Conservation (phyloP, 805 yeast species). For the Priceomyces castillae region DNA sequence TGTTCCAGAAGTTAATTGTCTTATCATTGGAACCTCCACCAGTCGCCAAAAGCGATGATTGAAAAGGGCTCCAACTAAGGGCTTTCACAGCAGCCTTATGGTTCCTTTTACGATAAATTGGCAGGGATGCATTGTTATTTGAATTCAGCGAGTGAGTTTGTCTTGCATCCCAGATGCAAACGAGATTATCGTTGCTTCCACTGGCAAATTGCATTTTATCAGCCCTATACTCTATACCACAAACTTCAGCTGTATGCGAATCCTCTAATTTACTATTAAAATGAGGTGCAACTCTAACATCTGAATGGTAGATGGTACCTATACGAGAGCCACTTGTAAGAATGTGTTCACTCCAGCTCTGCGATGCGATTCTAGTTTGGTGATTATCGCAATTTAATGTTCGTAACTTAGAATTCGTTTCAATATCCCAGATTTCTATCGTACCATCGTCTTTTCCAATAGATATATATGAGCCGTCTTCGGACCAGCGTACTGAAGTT, state of each 20-base stretch:
- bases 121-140: constrained; percentile 38
- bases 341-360: constrained; percentile 79
- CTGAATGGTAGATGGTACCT: constrained; percentile 84
- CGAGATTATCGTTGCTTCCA: constrained; percentile 93
- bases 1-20: constrained; percentile 91
- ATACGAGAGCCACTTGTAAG: constrained; percentile 84
- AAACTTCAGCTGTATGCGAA: constrained; percentile 80
- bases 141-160: constrained; percentile 14
- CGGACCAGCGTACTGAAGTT: constrained; percentile 84
- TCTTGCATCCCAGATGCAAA: constrained; percentile 90
- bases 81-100: constrained; percentile 97
- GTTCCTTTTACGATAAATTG: constrained; percentile 70
- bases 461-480: constrained; percentile 81
- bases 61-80: constrained; percentile 90
- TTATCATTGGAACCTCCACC: constrained; percentile 96
- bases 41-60: constrained; percentile 77
- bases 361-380: constrained; percentile 71
- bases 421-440: constrained; percentile 92
- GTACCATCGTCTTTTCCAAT: constrained; percentile 82
- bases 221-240: constrained; percentile 81
- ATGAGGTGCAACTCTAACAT: constrained; percentile 83
- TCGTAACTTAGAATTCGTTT: constrained; percentile 67
- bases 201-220: constrained; percentile 87
- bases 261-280: constrained; percentile 51
- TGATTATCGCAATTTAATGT: constrained; percentile 69